Evolutionary conservation across 306 rosid genomes (phyloP), one percentile per base, ranked within the genome.

Genomic region (Ormosia emarginata): DNA sequence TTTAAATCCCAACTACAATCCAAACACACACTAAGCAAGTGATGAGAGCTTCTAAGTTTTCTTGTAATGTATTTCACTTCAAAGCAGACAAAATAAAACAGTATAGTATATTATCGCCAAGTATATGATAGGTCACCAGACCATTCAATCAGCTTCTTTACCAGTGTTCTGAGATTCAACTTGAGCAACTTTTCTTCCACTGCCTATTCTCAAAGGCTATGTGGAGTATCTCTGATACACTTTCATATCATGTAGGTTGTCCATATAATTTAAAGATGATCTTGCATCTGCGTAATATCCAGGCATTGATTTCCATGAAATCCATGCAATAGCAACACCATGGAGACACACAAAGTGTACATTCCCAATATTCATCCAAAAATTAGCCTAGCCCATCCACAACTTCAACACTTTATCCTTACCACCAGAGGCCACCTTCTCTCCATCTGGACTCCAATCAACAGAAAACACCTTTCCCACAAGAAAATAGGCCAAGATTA

Each of bases 381-480:
- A 55, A 39, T 36, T 53, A 66, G 64, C 40, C 80, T 86, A 95
- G 66, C 98, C 97, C 99, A 93, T 95, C 98, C 99, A 95, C 80
- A 95, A 86, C 91, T 95, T 95, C 82, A 95, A 80, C 50, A 92
- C 94, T 89, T 84, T 92, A 87, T 95, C 98, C 89, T 93, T 95
- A 14, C 99, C 99, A 81, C 99, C 99, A 15, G 99, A 95, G 47
- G 90, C 99, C 53, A 95, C 99, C 81, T 95, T 95, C 87, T 93
- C 98, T 30, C 99, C 99, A 68, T 92, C 97, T 4, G 98, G 98
- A 86, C 98, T 92, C 99, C 99, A 95, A 82, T 95, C 99, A 74
- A 95, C 98, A 14, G 94, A 90, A 80, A 80, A 93, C 50, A 95
- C 99, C 99, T 95, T 85, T 56, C 52, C 52, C 53, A 46, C 47